Evolutionary conservation across 306 rosid species (phyloP).

Genomic region (Lotus japonicus): DNA sequence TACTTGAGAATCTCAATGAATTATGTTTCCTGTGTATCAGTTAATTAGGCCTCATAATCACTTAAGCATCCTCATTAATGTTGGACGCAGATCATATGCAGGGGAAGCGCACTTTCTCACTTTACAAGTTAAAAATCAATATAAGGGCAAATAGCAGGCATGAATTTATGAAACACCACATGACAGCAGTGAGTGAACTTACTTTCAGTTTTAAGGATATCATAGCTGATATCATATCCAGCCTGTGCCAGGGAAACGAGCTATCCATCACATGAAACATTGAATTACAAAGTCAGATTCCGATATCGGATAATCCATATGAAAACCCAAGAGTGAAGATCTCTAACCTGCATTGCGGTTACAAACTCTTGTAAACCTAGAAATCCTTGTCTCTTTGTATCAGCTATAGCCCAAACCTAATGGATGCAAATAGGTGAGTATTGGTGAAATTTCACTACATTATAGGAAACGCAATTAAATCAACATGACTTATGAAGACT

Average conservation of each 20-base stretch:
- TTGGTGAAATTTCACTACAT: neutral
- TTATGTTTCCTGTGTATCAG: neutral
- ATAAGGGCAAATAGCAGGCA: neutral
- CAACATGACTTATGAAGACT: neutral
- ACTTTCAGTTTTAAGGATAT: constrained; percentile 59
- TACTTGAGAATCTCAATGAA: neutral
- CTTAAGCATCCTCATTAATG: neutral
- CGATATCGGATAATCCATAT: neutral
- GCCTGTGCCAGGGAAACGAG: constrained; percentile 71
- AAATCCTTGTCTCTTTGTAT: constrained; percentile 67
- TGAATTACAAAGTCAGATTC: constrained; percentile 10
- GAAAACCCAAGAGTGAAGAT: neutral
- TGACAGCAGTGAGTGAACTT: constrained; percentile 25
- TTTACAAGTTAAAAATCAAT: neutral
- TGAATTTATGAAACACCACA: no score
- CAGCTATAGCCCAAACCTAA: constrained; percentile 79
- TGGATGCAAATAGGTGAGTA: neutral
- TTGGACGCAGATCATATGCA: neutral
- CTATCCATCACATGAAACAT: constrained; percentile 35
- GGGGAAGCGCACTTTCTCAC: neutral
- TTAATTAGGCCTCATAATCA: neutral
- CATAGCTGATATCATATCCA: constrained; percentile 55
- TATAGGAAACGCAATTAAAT: neutral
- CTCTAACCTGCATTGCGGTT: constrained; percentile 80
- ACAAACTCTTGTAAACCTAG: constrained; percentile 65